A percentile compares a stretch with the other conserved stretches of the same genome.
These are phyloP conservation scores for Basidiobolus meristosporus DNA, from an alignment of 371 early-diverging fungal genomes.

Conservation along the genomic window DNA sequence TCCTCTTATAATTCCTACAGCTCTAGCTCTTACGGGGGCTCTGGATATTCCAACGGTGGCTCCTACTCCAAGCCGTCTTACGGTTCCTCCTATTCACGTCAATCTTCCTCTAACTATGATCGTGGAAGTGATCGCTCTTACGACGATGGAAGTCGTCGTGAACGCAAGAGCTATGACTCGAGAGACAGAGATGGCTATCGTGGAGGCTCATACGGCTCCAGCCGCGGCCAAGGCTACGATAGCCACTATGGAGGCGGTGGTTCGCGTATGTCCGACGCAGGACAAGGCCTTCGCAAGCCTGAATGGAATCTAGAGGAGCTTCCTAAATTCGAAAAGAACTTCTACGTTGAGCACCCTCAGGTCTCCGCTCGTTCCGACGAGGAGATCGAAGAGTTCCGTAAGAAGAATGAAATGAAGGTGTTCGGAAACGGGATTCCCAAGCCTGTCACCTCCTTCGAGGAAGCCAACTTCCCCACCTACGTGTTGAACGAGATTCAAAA, in stretches of 20 bases:
- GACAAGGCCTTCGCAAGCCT: constrained; percentile 28
- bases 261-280: constrained; percentile 37
- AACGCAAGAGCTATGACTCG: constrained; percentile 22
- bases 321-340: constrained; percentile 82
- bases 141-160: constrained; percentile 25
- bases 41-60: too few species aligned
- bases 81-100: too few species aligned
- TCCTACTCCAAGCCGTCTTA: too few species aligned
- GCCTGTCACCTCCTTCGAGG: constrained; percentile 63
- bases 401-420: constrained; percentile 48
- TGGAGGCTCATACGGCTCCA: constrained; percentile 8
- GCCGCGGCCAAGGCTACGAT: constrained; percentile 11
- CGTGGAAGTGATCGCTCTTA: constrained; percentile 32
- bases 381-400: constrained; percentile 42
- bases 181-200: constrained; percentile 7
- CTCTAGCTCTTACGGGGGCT: too few species aligned
- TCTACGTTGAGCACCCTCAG: constrained; percentile 58
- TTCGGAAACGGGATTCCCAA: constrained; percentile 50
- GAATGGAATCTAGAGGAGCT: constrained; percentile 49
- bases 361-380: constrained; percentile 32
- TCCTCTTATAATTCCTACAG: too few species aligned
- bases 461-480: constrained; percentile 68
- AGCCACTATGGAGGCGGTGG: constrained; percentile 16
- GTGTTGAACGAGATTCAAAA: constrained; percentile 70
- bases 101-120: too few species aligned